A percentile compares a stretch with the other conserved stretches of the same genome.
These are phyloP conservation scores for Aureobasidium sp. DNA, from an alignment of 2,329 filamentous ascomycete species.

Conservation along the genomic window DNA sequence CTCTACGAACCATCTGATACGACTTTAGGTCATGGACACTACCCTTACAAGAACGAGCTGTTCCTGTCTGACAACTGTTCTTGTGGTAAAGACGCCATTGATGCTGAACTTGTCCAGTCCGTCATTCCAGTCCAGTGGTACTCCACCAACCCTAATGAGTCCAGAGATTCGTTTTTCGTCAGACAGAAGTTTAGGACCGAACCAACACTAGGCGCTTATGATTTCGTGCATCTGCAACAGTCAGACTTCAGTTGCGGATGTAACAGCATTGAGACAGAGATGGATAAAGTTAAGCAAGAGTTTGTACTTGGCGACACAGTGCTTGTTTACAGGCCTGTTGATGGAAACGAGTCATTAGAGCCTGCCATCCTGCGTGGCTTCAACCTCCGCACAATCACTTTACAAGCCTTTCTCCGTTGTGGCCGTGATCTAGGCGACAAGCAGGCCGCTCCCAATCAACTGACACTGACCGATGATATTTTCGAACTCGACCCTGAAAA, in stretches of 20 bases:
- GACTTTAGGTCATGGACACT: slow-evolving; percentile 58
- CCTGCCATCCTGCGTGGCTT: slow-evolving; percentile 52
- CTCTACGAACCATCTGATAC: slow-evolving; percentile 67
- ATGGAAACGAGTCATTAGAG: slow-evolving; percentile 42
- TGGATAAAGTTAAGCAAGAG: slow-evolving; percentile 17
- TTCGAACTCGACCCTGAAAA: slow-evolving; percentile 31
- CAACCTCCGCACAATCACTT: slow-evolving; percentile 28
- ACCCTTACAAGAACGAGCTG: slow-evolving; percentile 64
- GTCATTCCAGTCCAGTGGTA: slow-evolving; percentile 53
- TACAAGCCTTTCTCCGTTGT: slow-evolving; percentile 51
- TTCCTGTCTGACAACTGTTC: slow-evolving; percentile 73
- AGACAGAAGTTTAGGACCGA: slow-evolving; percentile 60
- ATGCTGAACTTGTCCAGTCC: slow-evolving; percentile 49
- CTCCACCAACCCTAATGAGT: slow-evolving; percentile 42
- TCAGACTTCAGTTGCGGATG: slow-evolving; percentile 51
- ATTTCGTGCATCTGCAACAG: slow-evolving; percentile 53
- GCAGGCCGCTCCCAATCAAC: slow-evolving; percentile 45
- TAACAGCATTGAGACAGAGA: slow-evolving; percentile 18
- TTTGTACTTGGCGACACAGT: slow-evolving; percentile 55
- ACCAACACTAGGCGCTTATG: slow-evolving; percentile 38
- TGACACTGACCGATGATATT: slow-evolving; percentile 49
- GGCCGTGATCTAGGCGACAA: slow-evolving; percentile 25
- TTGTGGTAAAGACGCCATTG: slow-evolving; percentile 50
- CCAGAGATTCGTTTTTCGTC: slow-evolving; percentile 50
- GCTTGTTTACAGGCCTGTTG: slow-evolving; percentile 34